phyloP scores from a whole-genome alignment of 495 filamentous ascomycete genomes.

The Trichodelitschia bisporula region DNA sequence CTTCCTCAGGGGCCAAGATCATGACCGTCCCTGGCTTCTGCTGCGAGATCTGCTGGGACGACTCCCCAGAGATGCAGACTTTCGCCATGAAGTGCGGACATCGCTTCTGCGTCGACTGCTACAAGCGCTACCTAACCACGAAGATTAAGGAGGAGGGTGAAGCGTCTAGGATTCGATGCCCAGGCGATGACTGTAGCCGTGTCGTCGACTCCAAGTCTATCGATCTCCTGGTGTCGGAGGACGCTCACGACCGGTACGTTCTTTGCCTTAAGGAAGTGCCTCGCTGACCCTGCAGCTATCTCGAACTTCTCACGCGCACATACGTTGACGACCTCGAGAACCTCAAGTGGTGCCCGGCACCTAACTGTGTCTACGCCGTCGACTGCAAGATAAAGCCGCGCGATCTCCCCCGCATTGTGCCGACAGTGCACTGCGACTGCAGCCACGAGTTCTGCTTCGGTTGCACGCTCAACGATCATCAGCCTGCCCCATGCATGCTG shows the following conservation, averaged over 20 bases:
- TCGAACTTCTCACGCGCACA: constrained; percentile 66
- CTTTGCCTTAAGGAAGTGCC: constrained; percentile 2
- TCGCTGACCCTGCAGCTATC: constrained; percentile 31
- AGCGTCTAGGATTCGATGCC: constrained; percentile 83
- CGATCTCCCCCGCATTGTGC: constrained; percentile 62
- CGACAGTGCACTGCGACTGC: constrained; percentile 68
- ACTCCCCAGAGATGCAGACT: constrained; percentile 49
- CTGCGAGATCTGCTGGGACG: constrained; percentile 94
- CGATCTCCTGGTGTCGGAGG: constrained; percentile 50
- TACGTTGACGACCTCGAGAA: constrained; percentile 93
- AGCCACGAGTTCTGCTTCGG: constrained; percentile 83
- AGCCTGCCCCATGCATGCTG: constrained; percentile 71
- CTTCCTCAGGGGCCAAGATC: too few species aligned
- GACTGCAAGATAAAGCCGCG: constrained; percentile 71
- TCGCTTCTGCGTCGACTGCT: constrained; percentile 87
- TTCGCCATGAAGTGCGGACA: constrained; percentile 94
- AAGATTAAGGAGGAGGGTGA: constrained; percentile 93
- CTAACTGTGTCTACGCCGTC: constrained; percentile 78
- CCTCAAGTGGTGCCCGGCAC: constrained; percentile 91
- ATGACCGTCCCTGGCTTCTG: constrained; percentile 52
- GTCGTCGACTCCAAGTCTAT: constrained; percentile 82
- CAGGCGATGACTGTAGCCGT: constrained; percentile 60
- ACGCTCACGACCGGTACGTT: constrained; percentile 40
- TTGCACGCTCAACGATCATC: constrained; percentile 80
- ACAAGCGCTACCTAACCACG: constrained; percentile 65